Evolutionary conservation across 2,329 filamentous ascomycete species (phyloP).

Genomic region (Penicillium vulpinum): DNA sequence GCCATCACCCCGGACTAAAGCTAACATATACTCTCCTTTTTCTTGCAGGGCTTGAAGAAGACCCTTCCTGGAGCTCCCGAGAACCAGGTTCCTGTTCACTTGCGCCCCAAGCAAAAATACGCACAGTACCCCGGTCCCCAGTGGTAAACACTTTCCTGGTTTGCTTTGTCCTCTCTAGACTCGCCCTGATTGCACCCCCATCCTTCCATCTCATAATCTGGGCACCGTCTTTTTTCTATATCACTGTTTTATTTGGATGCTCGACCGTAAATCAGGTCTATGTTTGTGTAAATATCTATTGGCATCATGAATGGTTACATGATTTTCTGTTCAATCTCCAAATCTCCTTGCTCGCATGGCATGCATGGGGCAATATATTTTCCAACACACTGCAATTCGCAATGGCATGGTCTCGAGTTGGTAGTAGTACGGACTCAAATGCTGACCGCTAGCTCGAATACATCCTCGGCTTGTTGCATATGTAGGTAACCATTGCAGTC

Average conservation of each 20-base stretch:
- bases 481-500: neutral
- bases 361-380: constrained; percentile 1
- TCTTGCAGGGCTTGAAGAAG: constrained; percentile 72
- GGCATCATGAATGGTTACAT: constrained; percentile 40
- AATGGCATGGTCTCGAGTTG: neutral
- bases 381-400: neutral
- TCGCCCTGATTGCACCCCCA: constrained; percentile 10
- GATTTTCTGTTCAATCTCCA: constrained; percentile 25
- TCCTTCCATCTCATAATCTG: constrained; percentile 12
- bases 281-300: constrained; percentile 42
- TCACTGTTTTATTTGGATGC: constrained; percentile 26
- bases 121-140: constrained; percentile 42
- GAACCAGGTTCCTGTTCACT: constrained; percentile 70
- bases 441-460: neutral
- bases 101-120: constrained; percentile 57
- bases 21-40: constrained; percentile 2
- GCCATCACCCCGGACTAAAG: neutral
- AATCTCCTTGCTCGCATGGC: constrained; percentile 3
- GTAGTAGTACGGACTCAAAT: neutral
- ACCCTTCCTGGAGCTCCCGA: constrained; percentile 71
- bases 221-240: constrained; percentile 23
- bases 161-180: constrained; percentile 9
- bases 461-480: neutral
- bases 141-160: constrained; percentile 29
- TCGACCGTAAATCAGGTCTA: constrained; percentile 22